Base-by-base conservation (phyloP, 768 basidiomycete genomes). In the Boletus huronensis region DNA sequence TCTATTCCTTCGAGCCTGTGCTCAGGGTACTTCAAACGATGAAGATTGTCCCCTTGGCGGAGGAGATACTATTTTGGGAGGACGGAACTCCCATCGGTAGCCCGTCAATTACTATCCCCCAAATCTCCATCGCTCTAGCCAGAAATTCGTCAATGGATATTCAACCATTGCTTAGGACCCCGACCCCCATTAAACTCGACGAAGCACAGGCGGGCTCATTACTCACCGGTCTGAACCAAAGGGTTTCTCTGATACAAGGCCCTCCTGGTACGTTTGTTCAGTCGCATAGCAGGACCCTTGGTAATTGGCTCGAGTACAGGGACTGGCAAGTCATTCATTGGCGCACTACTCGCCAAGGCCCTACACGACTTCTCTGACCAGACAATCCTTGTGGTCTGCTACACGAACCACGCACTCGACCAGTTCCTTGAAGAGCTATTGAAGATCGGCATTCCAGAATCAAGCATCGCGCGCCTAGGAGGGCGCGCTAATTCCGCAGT, bases 261-360 rank as follows among this genome's bases (percentile, higher is more conserved):
- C 87, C 86, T 0, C 86, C 86, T 38, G 86, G 86, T 85, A 67
- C 21, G 75, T 65, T 36, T 14, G n/a, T 36, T 35, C 21, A 3
- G 11, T 23, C n/a, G 21, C 23, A 2, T 39, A 34, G 5, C 6
- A 4, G 6, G 7, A 16, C 29, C 16, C 14, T 2, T 28, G 8
- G 13, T 53, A 23, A 55, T 31, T 10, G 17, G 21, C 17, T 23
- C 6, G 14, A 5, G 23, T 40, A 36, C 9, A 87, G 87, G 86
- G 1, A 88, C 86, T 0, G 86, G 86, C 2, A 88, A 88, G 57
- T 86, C 84, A 0, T 87, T 87, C 59, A 82, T 88, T 25, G 86
- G 87, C 0, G 82, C 83, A 0, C 68, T 87, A 0, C 68, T 87
- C 1, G 83, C 82, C 0, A 87, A 86, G 57, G 70, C 77, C 6